Conservation (phyloP, 176 grass and related monocot species). For the Sorghum bicolor region Sorghum_bicolor_NCBIv3 NC_012873.2:61216501-61217000, state of each 20-base stretch:
- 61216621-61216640: not conserved
- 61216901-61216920: constrained; percentile 35
- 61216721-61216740: not conserved
- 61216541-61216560: constrained; percentile 51
- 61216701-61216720: not conserved
- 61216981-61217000: constrained; percentile 2
- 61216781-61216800: not conserved
- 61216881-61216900: constrained; percentile 23
- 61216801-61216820: not conserved
- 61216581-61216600: not conserved
- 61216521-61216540: constrained; percentile 29
- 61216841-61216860: not conserved
- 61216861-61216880: constrained; percentile 20
- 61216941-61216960: not conserved
- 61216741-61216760: not conserved
- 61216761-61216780: constrained; percentile 20
- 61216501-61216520: not conserved
- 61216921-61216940: constrained; percentile 7
- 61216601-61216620: not conserved
- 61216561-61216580: constrained; percentile 22
- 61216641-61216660: constrained; percentile 18
- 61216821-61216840: constrained; percentile 2
- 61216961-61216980: constrained; percentile 12
- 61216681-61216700: constrained; percentile 28
- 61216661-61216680: constrained; percentile 29